A percentile compares a stretch with the other conserved stretches of the same genome.
Conservation (phyloP, 2,329 filamentous ascomycete genomes). For the Neonectria sp. region DNA sequence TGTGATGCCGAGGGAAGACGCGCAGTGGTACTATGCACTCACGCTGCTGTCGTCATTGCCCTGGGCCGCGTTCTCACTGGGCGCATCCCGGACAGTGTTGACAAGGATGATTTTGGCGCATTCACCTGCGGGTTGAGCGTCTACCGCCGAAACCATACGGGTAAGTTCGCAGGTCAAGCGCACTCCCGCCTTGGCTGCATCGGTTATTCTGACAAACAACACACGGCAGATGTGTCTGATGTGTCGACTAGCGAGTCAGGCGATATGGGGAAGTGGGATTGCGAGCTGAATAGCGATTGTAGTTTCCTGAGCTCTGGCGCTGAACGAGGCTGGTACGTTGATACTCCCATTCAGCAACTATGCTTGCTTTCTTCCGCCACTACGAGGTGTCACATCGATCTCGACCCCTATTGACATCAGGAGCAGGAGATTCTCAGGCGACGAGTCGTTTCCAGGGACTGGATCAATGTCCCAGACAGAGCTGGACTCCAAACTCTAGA, state of each 20-base stretch:
- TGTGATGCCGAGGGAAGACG: conserved; percentile 80
- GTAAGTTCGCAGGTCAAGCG: conserved; percentile 37
- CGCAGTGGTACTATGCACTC: conserved; percentile 85
- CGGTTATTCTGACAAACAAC: conserved; percentile 33
- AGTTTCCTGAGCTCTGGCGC: conserved; percentile 84
- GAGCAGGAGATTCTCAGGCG: conserved; percentile 65
- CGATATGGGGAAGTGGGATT: conserved; percentile 81
- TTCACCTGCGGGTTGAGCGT: conserved; percentile 87
- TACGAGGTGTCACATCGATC: conserved; percentile 25
- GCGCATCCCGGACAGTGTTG: conserved; percentile 77
- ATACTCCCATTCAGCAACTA: conserved; percentile 18
- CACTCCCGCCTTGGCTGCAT: conserved; percentile 14
- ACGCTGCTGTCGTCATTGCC: conserved; percentile 91
- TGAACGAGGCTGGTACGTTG: conserved; percentile 87
- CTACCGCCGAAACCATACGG: conserved; percentile 60
- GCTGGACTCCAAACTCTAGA: conserved; percentile 52
- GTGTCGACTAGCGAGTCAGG: conserved; percentile 27
- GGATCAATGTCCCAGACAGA: conserved; percentile 53
- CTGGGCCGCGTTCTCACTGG: conserved; percentile 88
- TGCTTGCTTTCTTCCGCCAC: conserved; percentile 34
- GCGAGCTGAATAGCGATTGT: conserved; percentile 86
- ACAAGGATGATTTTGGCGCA: conserved; percentile 85
- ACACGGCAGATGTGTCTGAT: conserved; percentile 29
- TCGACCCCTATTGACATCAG: conserved; percentile 36
- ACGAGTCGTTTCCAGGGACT: conserved; percentile 67